These are phyloP conservation scores for Elongisporangium prolatum DNA, from an alignment of 352 stramenopile genomes.

Conservation along the genomic window DNA sequence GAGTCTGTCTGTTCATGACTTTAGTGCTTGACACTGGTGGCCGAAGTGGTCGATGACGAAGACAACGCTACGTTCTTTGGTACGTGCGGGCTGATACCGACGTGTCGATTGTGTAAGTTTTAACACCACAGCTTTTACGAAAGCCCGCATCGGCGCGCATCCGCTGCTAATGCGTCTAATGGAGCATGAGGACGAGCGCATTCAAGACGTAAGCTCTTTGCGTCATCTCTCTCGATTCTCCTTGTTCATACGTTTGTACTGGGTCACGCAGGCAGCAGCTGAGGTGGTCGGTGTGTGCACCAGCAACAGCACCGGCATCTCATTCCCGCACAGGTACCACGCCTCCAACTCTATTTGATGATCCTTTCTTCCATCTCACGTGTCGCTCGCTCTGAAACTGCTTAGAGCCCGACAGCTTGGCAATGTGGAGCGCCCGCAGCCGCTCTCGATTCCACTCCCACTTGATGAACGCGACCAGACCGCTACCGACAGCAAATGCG, in stretches of 20 bases:
- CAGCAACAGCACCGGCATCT: slow-evolving; percentile 53
- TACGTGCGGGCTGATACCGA: slow-evolving; percentile 11
- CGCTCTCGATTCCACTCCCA: slow-evolving; percentile 50
- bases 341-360: background rate
- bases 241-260: background rate
- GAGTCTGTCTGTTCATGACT: background rate
- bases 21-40: slow-evolving; percentile 42
- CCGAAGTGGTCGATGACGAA: slow-evolving; percentile 61
- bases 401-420: slow-evolving; percentile 52
- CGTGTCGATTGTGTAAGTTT: background rate
- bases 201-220: slow-evolving; percentile 48
- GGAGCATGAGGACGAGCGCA: slow-evolving; percentile 70
- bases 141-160: slow-evolving; percentile 64
- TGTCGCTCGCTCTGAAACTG: background rate
- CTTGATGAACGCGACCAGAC: slow-evolving; percentile 50
- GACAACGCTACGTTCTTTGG: slow-evolving; percentile 78
- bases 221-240: background rate
- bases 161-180: slow-evolving; percentile 66
- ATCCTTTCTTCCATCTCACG: background rate
- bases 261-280: slow-evolving; percentile 37
- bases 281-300: slow-evolving; percentile 66
- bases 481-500: slow-evolving; percentile 12
- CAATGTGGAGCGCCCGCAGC: slow-evolving; percentile 45
- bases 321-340: slow-evolving; percentile 45
- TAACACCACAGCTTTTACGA: background rate